Evolutionary conservation across 768 basidiomycete species (phyloP), one percentile per base, ranked within the genome.

Genomic region (Holtermanniella nyarrowii): DNA sequence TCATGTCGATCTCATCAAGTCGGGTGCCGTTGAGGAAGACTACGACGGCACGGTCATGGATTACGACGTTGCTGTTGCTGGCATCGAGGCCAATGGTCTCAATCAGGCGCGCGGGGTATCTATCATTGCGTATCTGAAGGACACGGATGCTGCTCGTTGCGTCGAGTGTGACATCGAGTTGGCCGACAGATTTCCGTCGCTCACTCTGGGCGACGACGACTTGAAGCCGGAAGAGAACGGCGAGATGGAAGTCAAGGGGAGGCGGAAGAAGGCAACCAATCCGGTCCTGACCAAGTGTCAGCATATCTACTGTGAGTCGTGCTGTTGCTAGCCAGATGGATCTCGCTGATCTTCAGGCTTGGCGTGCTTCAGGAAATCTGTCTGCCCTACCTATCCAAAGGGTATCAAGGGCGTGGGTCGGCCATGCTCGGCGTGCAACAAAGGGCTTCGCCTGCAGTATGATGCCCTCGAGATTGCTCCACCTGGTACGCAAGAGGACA

Each of bases 271-370:
- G 49, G 44, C 54, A 43, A 31, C 58, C 44, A 57, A 78, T 22
- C 80, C 84, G 0, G 74, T 96, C 48, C 72, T 99, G 65, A 95
- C 95, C 12, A 81, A 85, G 55, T 99, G 95, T 69, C 86, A 89
- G 62, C 95, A 99, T 70, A 77, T 97, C 25, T 96, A 86, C 71
- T 99, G 95, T 73, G 61, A 60, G 71, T 62, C 4, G 7, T 2
- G 0, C 18, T 37, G 12, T 11, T 47, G 21, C 18, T 40, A 21
- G 44, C 53, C 42, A 18, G 56, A 4, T 18, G 27, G 44, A 3
- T n/a, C 5, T 24, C 21, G 2, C 25, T 49, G 43, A 50, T 44
- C 42, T 20, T 5, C 39, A 72, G 71, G 71, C 48, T 53, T 65
- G n/a, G 56, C 49, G 26, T 99, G 95, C 72, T 97, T 89, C 77